These are phyloP conservation scores for Nemania abortiva DNA, from an alignment of 2,329 filamentous ascomycete species.

Conservation along the genomic window DNA sequence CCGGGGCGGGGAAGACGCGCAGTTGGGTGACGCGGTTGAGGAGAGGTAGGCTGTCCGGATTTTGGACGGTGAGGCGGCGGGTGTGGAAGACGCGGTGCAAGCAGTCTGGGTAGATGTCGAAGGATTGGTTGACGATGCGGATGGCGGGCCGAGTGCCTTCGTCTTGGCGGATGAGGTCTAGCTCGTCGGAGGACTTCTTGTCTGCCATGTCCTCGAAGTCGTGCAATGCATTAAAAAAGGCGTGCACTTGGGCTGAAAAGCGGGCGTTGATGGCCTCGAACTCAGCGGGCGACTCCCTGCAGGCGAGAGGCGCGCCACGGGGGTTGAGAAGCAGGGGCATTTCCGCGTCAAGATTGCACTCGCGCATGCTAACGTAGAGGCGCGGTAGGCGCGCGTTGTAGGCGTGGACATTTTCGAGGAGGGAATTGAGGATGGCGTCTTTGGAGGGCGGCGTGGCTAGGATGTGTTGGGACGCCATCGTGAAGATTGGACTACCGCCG, in stretches of 20 bases:
- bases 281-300: slow-evolving; percentile 9
- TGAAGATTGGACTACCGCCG: not conserved
- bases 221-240: slow-evolving; percentile 15
- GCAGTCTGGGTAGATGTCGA: slow-evolving; percentile 26
- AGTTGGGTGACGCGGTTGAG: slow-evolving; percentile 35
- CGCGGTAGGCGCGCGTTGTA: not conserved
- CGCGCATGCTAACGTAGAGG: slow-evolving; percentile 13
- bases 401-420: slow-evolving; percentile 13
- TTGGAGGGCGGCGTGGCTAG: slow-evolving; percentile 8
- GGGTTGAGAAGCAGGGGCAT: slow-evolving; percentile 18
- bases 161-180: not conserved
- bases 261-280: slow-evolving; percentile 17
- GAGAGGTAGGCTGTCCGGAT: slow-evolving; percentile 16
- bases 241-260: slow-evolving; percentile 21
- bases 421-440: slow-evolving; percentile 15
- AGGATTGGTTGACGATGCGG: not conserved
- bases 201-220: slow-evolving; percentile 19
- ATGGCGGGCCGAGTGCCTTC: not conserved
- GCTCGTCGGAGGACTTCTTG: slow-evolving; percentile 8
- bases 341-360: slow-evolving; percentile 18
- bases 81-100: slow-evolving; percentile 36
- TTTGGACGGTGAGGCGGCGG: slow-evolving; percentile 19
- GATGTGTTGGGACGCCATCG: not conserved
- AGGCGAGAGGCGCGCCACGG: slow-evolving; percentile 1
- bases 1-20: slow-evolving; percentile 29